Evolutionary conservation across 257 asterid species (phyloP).

Genomic region (Solanum sitiens): DNA sequence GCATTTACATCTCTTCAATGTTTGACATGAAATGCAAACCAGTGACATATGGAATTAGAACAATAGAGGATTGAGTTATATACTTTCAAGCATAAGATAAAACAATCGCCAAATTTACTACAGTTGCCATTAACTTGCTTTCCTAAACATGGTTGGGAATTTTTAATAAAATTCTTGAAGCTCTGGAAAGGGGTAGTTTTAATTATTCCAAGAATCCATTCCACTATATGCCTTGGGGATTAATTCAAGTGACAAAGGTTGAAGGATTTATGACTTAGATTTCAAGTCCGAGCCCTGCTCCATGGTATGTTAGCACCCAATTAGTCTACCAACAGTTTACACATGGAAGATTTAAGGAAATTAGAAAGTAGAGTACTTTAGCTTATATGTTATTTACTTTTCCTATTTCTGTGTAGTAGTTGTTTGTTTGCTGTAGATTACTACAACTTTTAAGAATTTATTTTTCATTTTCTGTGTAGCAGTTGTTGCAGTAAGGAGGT

Average conservation of each 20-base stretch:
- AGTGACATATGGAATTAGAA: not conserved
- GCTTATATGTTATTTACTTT: too few relatives aligned
- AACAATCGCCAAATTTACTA: not conserved
- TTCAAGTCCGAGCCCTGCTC: not conserved
- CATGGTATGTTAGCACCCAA: not conserved
- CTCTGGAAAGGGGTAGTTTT: not conserved
- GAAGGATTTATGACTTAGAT: not conserved
- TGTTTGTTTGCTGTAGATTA: too few relatives aligned
- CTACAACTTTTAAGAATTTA: too few relatives aligned
- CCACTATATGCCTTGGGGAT: not conserved
- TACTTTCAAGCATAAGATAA: not conserved
- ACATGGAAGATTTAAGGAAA: not conserved
- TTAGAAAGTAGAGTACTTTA: too few relatives aligned
- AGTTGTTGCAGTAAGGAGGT: too few relatives aligned
- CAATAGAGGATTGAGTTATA: not conserved
- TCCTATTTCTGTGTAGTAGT: too few relatives aligned
- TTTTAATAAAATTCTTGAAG: not conserved
- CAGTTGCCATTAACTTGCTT: not conserved
- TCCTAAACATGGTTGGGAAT: not conserved
- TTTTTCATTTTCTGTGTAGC: too few relatives aligned
- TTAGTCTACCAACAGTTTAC: not conserved
- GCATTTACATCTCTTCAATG: not conserved
- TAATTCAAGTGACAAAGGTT: not conserved
- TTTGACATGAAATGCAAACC: not conserved
- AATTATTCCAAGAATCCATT: not conserved